phyloP scores from a whole-genome alignment of 2,329 filamentous ascomycete genomes.

The Talaromyces sp. region DNA sequence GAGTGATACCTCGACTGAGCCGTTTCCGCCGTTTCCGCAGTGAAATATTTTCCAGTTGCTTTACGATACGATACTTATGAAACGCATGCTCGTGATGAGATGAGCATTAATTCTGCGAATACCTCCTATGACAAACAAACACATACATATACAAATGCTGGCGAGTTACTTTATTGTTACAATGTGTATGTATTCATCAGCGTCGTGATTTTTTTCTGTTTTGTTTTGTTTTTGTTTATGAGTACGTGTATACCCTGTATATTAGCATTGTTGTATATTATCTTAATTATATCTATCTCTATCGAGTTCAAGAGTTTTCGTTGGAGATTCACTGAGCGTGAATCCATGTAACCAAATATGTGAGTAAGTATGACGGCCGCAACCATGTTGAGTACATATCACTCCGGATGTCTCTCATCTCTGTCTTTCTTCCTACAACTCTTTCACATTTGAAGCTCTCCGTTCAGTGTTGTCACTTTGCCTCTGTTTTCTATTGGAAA shows the following conservation, averaged over 20 bases:
- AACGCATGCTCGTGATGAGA: background rate
- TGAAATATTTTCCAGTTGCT: background rate
- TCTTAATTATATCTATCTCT: background rate
- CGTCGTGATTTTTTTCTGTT: background rate
- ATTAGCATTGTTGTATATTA: background rate
- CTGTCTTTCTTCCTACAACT: too few species aligned
- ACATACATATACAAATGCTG: background rate
- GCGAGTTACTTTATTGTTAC: background rate
- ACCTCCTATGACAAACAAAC: background rate
- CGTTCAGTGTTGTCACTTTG: too few species aligned
- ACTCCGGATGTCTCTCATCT: too few species aligned
- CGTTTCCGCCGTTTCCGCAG: constrained; percentile 8
- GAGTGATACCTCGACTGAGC: constrained; percentile 1
- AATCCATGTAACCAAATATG: too few species aligned
- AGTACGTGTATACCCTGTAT: background rate
- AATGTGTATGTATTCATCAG: background rate
- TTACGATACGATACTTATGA: background rate
- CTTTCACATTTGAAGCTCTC: too few species aligned
- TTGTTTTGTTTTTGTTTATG: background rate
- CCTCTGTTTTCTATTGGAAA: too few species aligned
- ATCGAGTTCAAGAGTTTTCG: too few species aligned
- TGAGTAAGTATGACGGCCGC: too few species aligned
- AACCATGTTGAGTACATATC: too few species aligned
- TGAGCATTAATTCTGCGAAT: too few species aligned
- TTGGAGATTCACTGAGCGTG: too few species aligned